A percentile compares a stretch with the other conserved stretches of the same genome.
These are phyloP conservation scores for Madurella fahalii DNA, from an alignment of 2,329 filamentous ascomycete species.

Conservation along the genomic window DNA sequence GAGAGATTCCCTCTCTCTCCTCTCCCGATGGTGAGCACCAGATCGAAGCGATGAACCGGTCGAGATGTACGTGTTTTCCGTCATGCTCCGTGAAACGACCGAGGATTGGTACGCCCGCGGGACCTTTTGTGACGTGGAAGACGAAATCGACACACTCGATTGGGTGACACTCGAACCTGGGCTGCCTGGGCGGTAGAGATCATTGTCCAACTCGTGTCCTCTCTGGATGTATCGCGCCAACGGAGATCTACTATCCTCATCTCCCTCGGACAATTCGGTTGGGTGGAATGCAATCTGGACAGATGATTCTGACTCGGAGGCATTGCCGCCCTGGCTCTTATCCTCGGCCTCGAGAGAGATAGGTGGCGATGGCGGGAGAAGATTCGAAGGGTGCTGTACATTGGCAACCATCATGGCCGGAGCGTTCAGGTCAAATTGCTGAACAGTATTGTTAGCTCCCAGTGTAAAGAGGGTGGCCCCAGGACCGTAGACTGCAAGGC, in stretches of 20 bases:
- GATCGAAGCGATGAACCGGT: conserved; percentile 55
- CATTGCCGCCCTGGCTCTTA: conserved; percentile 46
- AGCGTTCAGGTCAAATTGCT: conserved; percentile 92
- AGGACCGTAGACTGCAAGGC: conserved; percentile 82
- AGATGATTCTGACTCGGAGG: conserved; percentile 51
- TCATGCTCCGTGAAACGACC: conserved; percentile 49
- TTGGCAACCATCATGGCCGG: conserved; percentile 76
- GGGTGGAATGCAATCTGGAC: conserved; percentile 53
- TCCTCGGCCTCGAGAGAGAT: conserved; percentile 73
- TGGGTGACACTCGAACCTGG: conserved; percentile 61
- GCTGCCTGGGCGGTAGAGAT: conserved; percentile 62
- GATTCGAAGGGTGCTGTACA: conserved; percentile 77
- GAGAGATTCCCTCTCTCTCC: conserved; percentile 47
- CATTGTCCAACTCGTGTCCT: conserved; percentile 55
- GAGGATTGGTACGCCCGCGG: conserved; percentile 44
- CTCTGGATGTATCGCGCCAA: conserved; percentile 69
- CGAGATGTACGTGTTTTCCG: conserved; percentile 66
- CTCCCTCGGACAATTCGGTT: conserved; percentile 63
- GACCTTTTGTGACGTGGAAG: conserved; percentile 50
- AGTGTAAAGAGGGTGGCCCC: conserved; percentile 90
- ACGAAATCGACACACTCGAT: conserved; percentile 54
- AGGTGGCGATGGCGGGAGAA: conserved; percentile 75
- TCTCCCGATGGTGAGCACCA: conserved; percentile 25
- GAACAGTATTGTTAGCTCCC: conserved; percentile 80
- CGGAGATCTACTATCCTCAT: conserved; percentile 65